Evolutionary conservation across 2,329 filamentous ascomycete genomes (phyloP).

Genomic region (Alternaria burnsii): DNA sequence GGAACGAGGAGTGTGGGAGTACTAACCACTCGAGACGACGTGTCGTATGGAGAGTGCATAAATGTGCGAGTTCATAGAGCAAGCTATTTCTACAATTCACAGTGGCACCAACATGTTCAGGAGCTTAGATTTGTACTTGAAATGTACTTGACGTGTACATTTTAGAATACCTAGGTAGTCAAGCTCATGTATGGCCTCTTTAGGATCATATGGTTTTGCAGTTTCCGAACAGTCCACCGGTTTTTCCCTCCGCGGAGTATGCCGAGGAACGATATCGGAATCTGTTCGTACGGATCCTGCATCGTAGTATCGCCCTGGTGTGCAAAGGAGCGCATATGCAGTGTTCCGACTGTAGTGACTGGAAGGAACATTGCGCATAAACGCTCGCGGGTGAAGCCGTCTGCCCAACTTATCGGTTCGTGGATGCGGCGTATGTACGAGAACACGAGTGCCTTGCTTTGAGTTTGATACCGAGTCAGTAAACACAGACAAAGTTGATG

Average conservation of each 20-base stretch:
- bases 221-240: too few relatives aligned
- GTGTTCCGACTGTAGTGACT: not conserved
- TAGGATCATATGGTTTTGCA: not conserved
- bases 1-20: not conserved
- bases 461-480: not conserved
- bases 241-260: not conserved
- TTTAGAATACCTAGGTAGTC: not conserved
- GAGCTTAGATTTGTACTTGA: not conserved
- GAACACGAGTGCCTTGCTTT: not conserved
- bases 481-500: not conserved
- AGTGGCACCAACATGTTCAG: not conserved
- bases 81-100: not conserved
- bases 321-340: not conserved
- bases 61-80: not conserved
- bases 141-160: not conserved
- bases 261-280: not conserved
- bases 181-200: not conserved
- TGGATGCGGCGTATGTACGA: not conserved
- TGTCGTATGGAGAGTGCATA: not conserved
- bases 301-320: not conserved
- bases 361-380: not conserved
- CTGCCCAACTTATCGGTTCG: not conserved
- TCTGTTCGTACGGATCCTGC: not conserved
- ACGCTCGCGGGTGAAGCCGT: not conserved
- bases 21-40: not conserved